Percentiles rank a stretch among this genome's conserved stretches.
phyloP scores from a whole-genome alignment of 2,329 filamentous ascomycete genomes.

The Colletotrichum tropicale region DNA sequence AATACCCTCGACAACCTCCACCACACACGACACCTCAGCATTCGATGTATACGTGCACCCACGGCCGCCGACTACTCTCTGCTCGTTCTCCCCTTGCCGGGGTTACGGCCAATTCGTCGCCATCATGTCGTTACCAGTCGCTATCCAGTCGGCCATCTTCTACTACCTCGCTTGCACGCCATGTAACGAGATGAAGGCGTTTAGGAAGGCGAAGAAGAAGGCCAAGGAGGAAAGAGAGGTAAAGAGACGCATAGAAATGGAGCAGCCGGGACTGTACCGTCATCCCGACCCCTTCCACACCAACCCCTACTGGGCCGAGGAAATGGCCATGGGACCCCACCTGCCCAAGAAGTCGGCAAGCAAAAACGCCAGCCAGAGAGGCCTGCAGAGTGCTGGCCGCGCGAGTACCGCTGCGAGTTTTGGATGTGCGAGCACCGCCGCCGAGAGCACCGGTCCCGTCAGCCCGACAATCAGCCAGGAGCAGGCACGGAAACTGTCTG shows the following conservation, averaged over 20 bases:
- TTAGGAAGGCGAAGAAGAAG: constrained; percentile 72
- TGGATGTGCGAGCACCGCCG: constrained; percentile 39
- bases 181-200: constrained; percentile 74
- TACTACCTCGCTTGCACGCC: constrained; percentile 80
- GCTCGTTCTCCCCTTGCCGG: constrained; percentile 4
- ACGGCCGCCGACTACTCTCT: background rate
- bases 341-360: constrained; percentile 66
- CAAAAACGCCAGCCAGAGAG: constrained; percentile 64
- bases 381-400: constrained; percentile 53
- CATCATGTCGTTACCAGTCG: constrained; percentile 57
- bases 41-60: constrained; percentile 12
- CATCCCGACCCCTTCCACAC: constrained; percentile 85
- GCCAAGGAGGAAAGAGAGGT: constrained; percentile 71
- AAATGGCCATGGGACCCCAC: constrained; percentile 82
- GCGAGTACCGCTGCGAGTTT: constrained; percentile 54
- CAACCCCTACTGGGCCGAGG: constrained; percentile 87
- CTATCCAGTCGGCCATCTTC: constrained; percentile 78
- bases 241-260: constrained; percentile 66
- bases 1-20: background rate
- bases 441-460: constrained; percentile 34
- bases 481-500: constrained; percentile 47
- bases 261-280: constrained; percentile 75
- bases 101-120: constrained; percentile 9
- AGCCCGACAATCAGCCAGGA: constrained; percentile 52
- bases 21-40: background rate